These are phyloP conservation scores for Euphorbia tirucalli DNA, from an alignment of 345 rosid species.

Conservation along the genomic window DNA sequence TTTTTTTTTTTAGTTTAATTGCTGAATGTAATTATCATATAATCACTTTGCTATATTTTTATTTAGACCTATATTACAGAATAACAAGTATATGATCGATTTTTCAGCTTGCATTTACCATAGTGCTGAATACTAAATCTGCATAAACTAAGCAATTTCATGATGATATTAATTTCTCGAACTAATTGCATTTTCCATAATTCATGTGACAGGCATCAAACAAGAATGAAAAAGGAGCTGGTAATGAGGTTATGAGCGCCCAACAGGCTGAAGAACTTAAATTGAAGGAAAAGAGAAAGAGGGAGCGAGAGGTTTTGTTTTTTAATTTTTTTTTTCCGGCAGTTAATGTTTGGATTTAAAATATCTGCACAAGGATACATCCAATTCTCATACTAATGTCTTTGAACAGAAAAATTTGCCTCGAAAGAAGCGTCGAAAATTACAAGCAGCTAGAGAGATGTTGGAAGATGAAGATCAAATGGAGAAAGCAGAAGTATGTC, in stretches of 20 bases:
- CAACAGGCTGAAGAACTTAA: slow-evolving; percentile 83
- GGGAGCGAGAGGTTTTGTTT: slow-evolving; percentile 69
- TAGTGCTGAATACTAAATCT: neutral
- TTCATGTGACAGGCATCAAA: slow-evolving; percentile 42
- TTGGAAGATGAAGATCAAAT: slow-evolving; percentile 62
- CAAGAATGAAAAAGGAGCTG: slow-evolving; percentile 50
- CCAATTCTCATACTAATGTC: neutral
- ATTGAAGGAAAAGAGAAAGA: slow-evolving; percentile 88
- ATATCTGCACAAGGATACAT: neutral
- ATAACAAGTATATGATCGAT: too few species aligned
- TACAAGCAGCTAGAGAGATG: slow-evolving; percentile 97
- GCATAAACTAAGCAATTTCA: neutral
- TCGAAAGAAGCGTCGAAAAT: slow-evolving; percentile 76
- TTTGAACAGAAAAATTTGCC: slow-evolving; percentile 79
- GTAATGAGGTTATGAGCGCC: slow-evolving; percentile 67
- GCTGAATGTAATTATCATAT: too few species aligned
- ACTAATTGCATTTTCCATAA: neutral
- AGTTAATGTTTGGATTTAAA: slow-evolving; percentile 6
- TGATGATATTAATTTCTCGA: neutral
- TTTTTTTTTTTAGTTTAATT: too few species aligned
- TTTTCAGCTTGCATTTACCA: too few species aligned
- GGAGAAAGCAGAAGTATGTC: slow-evolving; percentile 44
- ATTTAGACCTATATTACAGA: too few species aligned
- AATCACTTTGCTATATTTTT: too few species aligned
- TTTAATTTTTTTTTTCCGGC: neutral